Base-by-base conservation (phyloP, 495 filamentous ascomycete species). In the Podospora didyma region DNA sequence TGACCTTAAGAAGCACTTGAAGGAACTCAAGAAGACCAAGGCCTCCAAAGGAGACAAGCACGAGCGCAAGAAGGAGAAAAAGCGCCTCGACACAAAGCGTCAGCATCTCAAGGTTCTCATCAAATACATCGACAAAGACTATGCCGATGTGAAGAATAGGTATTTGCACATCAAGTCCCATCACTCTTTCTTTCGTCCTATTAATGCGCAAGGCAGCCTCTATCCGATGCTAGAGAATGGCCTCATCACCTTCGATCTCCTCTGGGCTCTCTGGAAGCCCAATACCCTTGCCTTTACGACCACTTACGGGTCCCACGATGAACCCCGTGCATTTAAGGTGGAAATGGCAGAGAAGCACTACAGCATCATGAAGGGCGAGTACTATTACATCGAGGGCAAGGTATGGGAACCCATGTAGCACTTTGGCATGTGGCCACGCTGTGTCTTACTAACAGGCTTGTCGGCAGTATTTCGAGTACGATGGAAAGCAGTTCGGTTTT, bases 261-360 rank as follows among this genome's bases (percentile, higher is more conserved):
- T 95, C 4, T 96, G 92, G 92, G 90, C 92, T 2, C 72, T 97
- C 7, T 92, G 90, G 77, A 95, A 96, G 63, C 92, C 92, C 6
- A 93, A 95, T 63, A 89, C 90, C 14, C 82, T 96, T 37, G 87
- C 87, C 1, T 93, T 88, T 62, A 88, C 89, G 0, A 83, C 83
- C 2, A 94, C 90, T 1, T 94, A 96, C 61, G 89, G 88, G 2
- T 86, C 81, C 45, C 69, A 78, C 17, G 90, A 95, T 49, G 89
- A 96, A 64, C 91, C 92, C 1, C 85, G 90, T 31, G 88, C 89
- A n/a, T 92, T 96, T 79, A 93, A 89, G 65, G 85, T 96, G 24
- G 90, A 94, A 54, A 86, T 89, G 53, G 87, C 88, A 1, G 83
- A 85, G 65, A 89, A 84, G 63, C 85, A 92, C 51, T 80, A 72